Evolutionary conservation across 805 yeast species (phyloP).

Genomic region (Candida adriatica): DNA sequence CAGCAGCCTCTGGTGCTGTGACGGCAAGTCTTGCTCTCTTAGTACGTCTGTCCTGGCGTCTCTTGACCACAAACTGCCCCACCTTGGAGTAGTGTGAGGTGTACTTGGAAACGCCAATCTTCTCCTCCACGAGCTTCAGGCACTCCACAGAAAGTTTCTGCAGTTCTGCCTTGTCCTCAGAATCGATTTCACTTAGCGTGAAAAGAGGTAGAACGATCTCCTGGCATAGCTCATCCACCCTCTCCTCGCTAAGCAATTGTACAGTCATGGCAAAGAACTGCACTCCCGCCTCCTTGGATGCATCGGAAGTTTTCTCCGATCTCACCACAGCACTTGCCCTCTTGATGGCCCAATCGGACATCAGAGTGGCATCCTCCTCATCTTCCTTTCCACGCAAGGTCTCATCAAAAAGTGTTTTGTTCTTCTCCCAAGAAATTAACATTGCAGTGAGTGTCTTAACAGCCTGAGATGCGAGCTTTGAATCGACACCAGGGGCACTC

Average conservation of each 20-base stretch:
- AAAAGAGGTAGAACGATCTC: constrained; percentile 49
- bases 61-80: constrained; percentile 47
- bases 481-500: constrained; percentile 68
- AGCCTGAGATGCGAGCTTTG: constrained; percentile 53
- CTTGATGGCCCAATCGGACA: constrained; percentile 56
- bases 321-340: constrained; percentile 58
- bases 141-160: constrained; percentile 55
- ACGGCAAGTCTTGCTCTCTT: constrained; percentile 72
- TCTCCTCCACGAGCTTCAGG: constrained; percentile 55
- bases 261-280: constrained; percentile 62
- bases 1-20: constrained; percentile 75
- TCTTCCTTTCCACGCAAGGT: constrained; percentile 15
- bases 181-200: constrained; percentile 38
- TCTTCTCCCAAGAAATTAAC: constrained; percentile 50
- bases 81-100: constrained; percentile 55
- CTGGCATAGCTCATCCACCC: constrained; percentile 37
- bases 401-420: constrained; percentile 29
- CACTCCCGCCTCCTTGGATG: constrained; percentile 59
- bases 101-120: constrained; percentile 67
- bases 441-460: constrained; percentile 61
- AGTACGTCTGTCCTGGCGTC: constrained; percentile 71
- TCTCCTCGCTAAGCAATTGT: constrained; percentile 39
- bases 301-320: constrained; percentile 52
- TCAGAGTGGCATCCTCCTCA: constrained; percentile 22
- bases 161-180: constrained; percentile 45